These are phyloP conservation scores for Zygoascus biomembranicola DNA, from an alignment of 805 yeast genomes.

Conservation along the genomic window DNA sequence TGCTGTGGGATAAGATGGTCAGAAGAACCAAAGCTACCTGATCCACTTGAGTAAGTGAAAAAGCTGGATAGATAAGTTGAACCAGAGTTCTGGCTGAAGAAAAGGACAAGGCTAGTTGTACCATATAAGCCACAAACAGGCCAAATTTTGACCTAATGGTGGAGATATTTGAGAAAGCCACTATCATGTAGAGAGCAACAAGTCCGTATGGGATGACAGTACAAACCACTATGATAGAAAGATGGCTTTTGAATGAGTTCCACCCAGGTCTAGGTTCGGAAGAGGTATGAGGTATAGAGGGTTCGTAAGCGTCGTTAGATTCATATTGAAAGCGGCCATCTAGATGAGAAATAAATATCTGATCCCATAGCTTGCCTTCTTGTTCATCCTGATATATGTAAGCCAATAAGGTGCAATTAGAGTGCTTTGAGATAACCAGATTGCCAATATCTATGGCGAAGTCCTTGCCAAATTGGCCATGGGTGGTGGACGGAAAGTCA, in stretches of 20 bases:
- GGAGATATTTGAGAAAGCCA: constrained; percentile 35
- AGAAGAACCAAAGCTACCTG: constrained; percentile 32
- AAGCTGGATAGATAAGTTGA: constrained; percentile 29
- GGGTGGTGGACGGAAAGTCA: neutral
- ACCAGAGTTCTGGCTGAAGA: constrained; percentile 38
- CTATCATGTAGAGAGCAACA: constrained; percentile 27
- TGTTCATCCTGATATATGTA: constrained; percentile 1
- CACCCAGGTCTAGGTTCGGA: neutral
- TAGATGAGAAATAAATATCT: neutral
- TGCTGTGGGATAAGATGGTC: constrained; percentile 35
- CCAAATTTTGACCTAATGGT: constrained; percentile 42
- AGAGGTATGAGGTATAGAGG: neutral
- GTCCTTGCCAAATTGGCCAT: neutral
- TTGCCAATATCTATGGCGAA: neutral
- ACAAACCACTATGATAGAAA: constrained; percentile 2
- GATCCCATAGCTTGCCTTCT: constrained; percentile 3
- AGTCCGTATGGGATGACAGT: constrained; percentile 25
- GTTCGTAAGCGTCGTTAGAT: neutral
- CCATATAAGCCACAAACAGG: constrained; percentile 35
- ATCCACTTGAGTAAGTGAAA: constrained; percentile 31
- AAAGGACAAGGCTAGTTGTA: constrained; percentile 33
- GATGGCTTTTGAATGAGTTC: neutral
- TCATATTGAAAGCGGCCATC: neutral
- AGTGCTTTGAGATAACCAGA: neutral
- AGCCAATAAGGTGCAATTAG: neutral